Evolutionary conservation across 2,329 filamentous ascomycete species (phyloP).

Genomic region (Trichoderma semiorbis): DNA sequence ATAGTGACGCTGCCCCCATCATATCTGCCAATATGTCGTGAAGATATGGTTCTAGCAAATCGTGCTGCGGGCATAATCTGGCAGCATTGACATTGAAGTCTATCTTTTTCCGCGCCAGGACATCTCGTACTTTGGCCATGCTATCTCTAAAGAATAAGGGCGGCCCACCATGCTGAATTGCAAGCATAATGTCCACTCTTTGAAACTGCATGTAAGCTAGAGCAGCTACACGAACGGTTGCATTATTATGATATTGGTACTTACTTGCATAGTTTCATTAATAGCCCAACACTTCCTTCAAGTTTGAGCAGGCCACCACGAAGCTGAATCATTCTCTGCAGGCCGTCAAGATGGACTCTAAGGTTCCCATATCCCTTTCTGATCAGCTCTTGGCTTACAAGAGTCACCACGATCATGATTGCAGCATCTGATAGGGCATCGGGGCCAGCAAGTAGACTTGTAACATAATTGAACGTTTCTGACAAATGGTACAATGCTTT

Average conservation of each 20-base stretch:
- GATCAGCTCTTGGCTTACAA: not conserved
- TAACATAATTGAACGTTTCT: not conserved
- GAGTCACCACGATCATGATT: not conserved
- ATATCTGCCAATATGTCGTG: not conserved
- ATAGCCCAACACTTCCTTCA: not conserved
- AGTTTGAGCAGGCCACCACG: not conserved
- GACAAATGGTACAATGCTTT: not conserved
- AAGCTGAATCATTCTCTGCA: not conserved
- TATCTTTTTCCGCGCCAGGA: not conserved
- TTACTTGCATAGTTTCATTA: not conserved
- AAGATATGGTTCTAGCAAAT: not conserved
- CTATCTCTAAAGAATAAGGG: not conserved
- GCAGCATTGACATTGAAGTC: not conserved
- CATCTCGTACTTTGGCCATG: not conserved
- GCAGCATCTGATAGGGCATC: not conserved
- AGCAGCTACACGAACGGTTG: not conserved
- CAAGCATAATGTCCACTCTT: not conserved
- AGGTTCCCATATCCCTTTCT: not conserved
- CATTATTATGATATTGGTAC: not conserved
- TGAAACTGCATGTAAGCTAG: not conserved
- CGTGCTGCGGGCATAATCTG: not conserved
- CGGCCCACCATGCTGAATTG: not conserved
- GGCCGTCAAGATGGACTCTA: not conserved
- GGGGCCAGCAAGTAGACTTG: not conserved
- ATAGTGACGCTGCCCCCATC: not conserved